These are phyloP conservation scores for Fusarium compactum DNA, from an alignment of 2,329 filamentous ascomycete species.

Conservation along the genomic window DNA sequence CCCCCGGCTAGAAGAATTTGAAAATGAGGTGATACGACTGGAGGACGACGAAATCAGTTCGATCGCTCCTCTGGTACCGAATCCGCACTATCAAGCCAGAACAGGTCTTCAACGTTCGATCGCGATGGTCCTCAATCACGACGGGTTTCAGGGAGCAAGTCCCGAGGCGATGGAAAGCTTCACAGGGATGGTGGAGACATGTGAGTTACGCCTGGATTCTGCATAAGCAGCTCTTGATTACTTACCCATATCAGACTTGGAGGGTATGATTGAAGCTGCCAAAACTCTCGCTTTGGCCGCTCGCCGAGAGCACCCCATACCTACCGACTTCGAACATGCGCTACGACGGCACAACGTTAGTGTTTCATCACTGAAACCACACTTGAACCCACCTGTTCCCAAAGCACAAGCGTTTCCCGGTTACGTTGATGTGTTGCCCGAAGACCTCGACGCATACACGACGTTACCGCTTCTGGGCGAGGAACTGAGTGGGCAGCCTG, in stretches of 20 bases:
- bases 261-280: slow-evolving; percentile 62
- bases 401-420: slow-evolving; percentile 54
- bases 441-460: slow-evolving; percentile 56
- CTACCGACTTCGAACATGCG: slow-evolving; percentile 68
- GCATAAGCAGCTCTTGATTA: not conserved
- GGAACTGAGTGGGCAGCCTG: slow-evolving; percentile 69
- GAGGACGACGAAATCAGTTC: slow-evolving; percentile 36
- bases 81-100: slow-evolving; percentile 51
- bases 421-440: slow-evolving; percentile 54
- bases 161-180: slow-evolving; percentile 71
- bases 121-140: slow-evolving; percentile 65
- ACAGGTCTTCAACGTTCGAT: slow-evolving; percentile 66
- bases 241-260: slow-evolving; percentile 57
- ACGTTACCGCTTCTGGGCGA: slow-evolving; percentile 61
- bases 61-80: slow-evolving; percentile 43
- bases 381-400: slow-evolving; percentile 66
- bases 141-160: slow-evolving; percentile 68
- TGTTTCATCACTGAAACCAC: slow-evolving; percentile 64
- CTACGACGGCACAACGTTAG: slow-evolving; percentile 65
- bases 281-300: slow-evolving; percentile 61
- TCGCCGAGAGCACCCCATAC: slow-evolving; percentile 65
- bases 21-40: slow-evolving; percentile 5
- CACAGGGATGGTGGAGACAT: slow-evolving; percentile 66
- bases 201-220: slow-evolving; percentile 54
- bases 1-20: slow-evolving; percentile 24